These are phyloP conservation scores for Fusarium sp. DNA, from an alignment of 2,329 filamentous ascomycete species.

Conservation along the genomic window DNA sequence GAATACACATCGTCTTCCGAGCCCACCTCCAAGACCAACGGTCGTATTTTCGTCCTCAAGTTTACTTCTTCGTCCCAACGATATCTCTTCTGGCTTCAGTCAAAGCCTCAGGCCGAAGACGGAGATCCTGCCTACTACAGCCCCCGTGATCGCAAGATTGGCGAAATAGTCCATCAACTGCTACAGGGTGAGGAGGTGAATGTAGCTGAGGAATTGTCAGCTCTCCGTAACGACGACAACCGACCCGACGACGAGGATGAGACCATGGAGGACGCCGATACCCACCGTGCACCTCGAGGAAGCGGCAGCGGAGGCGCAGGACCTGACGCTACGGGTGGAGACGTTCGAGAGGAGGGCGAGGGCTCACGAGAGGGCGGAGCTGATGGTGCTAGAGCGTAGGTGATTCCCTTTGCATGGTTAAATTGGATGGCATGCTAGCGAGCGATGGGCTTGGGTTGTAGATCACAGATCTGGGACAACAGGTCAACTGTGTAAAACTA, in stretches of 20 bases:
- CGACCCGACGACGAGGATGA: slow-evolving; percentile 63
- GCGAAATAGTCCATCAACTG: slow-evolving; percentile 83
- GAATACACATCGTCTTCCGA: slow-evolving; percentile 66
- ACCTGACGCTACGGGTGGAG: slow-evolving; percentile 86
- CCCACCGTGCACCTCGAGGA: slow-evolving; percentile 65
- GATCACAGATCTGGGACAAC: slow-evolving; percentile 35
- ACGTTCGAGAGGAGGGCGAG: slow-evolving; percentile 89
- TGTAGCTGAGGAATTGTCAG: slow-evolving; percentile 75
- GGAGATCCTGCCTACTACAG: slow-evolving; percentile 83
- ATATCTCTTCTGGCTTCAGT: slow-evolving; percentile 96
- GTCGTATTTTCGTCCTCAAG: slow-evolving; percentile 91
- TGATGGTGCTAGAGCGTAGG: slow-evolving; percentile 99
- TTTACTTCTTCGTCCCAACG: slow-evolving; percentile 92
- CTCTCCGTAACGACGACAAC: slow-evolving; percentile 63
- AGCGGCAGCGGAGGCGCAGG: slow-evolving; percentile 83
- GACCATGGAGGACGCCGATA: slow-evolving; percentile 70
- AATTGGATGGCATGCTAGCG: slow-evolving; percentile 37
- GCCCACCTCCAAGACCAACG: slow-evolving; percentile 75
- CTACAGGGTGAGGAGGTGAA: slow-evolving; percentile 91
- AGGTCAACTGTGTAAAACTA: slow-evolving; percentile 47
- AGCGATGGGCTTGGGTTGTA: slow-evolving; percentile 33
- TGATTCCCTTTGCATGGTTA: slow-evolving; percentile 55
- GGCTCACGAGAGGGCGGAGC: slow-evolving; percentile 90
- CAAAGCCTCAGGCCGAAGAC: slow-evolving; percentile 77
- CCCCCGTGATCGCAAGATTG: slow-evolving; percentile 84